Percentiles rank a stretch among this genome's conserved stretches.
Evolutionary conservation across 1,139 yeast genomes (phyloP).

Genomic region (Lodderomyces metapsilosis): DNA sequence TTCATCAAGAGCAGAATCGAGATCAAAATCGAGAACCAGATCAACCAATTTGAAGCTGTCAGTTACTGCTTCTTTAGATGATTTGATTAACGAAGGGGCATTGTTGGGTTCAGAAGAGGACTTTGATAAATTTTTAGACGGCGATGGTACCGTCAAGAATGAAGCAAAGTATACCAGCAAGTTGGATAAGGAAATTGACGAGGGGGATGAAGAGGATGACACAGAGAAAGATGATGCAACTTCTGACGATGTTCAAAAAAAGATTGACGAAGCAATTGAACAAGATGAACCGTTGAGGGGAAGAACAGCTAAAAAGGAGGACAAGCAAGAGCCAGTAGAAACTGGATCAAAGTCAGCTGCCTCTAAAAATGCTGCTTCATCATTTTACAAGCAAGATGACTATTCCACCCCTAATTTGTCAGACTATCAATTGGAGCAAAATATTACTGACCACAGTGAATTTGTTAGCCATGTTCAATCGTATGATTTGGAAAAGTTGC

Average conservation of each 20-base stretch:
- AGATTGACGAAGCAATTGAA: conserved; percentile 5
- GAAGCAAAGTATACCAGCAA: conserved; percentile 33
- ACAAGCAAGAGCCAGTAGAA: conserved; percentile 5
- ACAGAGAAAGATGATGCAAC: conserved; percentile 1
- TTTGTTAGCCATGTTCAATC: conserved; percentile 37
- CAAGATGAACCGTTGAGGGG: conserved; percentile 1
- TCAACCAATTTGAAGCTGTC: conserved; percentile 19
- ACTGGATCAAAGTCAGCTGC: conserved; percentile 4
- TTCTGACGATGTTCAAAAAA: not conserved
- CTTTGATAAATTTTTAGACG: conserved; percentile 51
- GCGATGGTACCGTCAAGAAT: conserved; percentile 50
- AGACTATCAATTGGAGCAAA: conserved; percentile 45
- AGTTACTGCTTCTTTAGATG: conserved; percentile 51
- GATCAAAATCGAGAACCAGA: conserved; percentile 7
- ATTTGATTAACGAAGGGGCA: conserved; percentile 60
- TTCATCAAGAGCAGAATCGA: conserved; percentile 13
- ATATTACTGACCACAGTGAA: conserved; percentile 38
- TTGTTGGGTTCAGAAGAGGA: conserved; percentile 56
- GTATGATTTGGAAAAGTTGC: conserved; percentile 40
- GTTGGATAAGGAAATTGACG: conserved; percentile 14
- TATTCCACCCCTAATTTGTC: conserved; percentile 50
- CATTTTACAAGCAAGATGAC: conserved; percentile 24
- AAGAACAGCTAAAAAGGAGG: not conserved
- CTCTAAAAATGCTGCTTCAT: conserved; percentile 5
- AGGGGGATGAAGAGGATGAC: conserved; percentile 4